Evolutionary conservation across 305 asterid species (phyloP).

Genomic region (Solanum hybrid): DNA sequence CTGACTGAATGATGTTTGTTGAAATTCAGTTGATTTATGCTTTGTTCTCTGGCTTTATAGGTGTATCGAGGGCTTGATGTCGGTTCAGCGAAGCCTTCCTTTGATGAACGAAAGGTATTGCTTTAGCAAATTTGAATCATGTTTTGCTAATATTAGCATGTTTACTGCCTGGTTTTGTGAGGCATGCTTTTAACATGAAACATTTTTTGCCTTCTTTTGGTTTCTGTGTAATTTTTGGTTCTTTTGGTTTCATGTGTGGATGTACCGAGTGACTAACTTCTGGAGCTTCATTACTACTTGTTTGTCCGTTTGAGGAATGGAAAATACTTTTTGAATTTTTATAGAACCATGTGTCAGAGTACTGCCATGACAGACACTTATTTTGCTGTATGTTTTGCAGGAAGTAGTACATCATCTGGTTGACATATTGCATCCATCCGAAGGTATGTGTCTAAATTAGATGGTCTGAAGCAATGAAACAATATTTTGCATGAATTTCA

Average conservation of each 20-base stretch:
- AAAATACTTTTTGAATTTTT: not conserved
- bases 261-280: not conserved
- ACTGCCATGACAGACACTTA: not conserved
- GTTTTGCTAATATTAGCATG: not conserved
- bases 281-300: not conserved
- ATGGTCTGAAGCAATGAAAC: not conserved
- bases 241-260: not conserved
- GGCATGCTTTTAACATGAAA: not conserved
- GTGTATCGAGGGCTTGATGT: constrained; percentile 88
- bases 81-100: constrained; percentile 89
- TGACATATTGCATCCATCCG: constrained; percentile 86
- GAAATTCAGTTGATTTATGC: not conserved
- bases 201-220: not conserved
- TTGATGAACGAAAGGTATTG: constrained; percentile 60
- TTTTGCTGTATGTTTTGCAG: constrained; percentile 24
- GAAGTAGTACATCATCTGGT: constrained; percentile 91
- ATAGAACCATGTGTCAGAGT: not conserved
- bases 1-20: not conserved
- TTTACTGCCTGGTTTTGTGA: not conserved
- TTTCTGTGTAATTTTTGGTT: not conserved
- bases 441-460: constrained; percentile 44
- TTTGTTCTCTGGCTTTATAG: constrained; percentile 23
- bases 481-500: not conserved
- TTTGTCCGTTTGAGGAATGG: not conserved
- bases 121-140: not conserved